Evolutionary conservation across 2,329 filamentous ascomycete species (phyloP).

Genomic region (Aspergillus hiratsukae): DNA sequence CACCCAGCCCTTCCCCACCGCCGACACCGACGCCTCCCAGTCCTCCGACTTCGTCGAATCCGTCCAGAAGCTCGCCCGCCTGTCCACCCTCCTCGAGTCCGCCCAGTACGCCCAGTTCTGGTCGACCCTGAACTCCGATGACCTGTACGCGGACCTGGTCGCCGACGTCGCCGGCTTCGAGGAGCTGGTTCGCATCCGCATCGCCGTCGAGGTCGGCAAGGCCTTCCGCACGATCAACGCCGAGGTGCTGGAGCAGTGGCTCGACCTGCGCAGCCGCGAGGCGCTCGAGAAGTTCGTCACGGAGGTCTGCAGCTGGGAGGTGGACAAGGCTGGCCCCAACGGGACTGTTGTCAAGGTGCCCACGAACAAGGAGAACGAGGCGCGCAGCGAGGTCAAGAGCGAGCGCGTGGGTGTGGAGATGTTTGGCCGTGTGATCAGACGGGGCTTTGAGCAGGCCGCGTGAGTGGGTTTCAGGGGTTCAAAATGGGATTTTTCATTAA

Average conservation of each 20-base stretch:
- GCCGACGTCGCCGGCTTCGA: slow-evolving; percentile 95
- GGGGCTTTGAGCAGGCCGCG: slow-evolving; percentile 79
- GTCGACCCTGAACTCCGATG: slow-evolving; percentile 85
- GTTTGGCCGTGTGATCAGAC: slow-evolving; percentile 64
- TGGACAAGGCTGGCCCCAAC: slow-evolving; percentile 51
- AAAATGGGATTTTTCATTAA: slow-evolving; percentile 7
- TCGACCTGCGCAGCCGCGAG: slow-evolving; percentile 63
- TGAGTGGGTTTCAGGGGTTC: slow-evolving; percentile 29
- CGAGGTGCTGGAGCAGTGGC: slow-evolving; percentile 67
- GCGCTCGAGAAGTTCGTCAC: slow-evolving; percentile 72
- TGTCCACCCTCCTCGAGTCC: slow-evolving; percentile 83
- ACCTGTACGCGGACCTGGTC: slow-evolving; percentile 90
- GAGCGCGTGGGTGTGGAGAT: slow-evolving; percentile 70
- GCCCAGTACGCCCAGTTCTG: slow-evolving; percentile 92
- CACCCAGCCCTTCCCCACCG: slow-evolving; percentile 58
- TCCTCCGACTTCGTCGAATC: slow-evolving; percentile 69
- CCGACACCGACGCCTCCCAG: slow-evolving; percentile 38
- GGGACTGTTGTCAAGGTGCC: slow-evolving; percentile 66
- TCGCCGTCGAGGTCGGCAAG: slow-evolving; percentile 81
- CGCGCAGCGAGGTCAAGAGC: slow-evolving; percentile 87
- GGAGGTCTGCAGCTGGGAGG: slow-evolving; percentile 81
- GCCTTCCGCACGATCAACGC: slow-evolving; percentile 69
- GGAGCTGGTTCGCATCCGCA: slow-evolving; percentile 84
- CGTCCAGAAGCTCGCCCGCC: slow-evolving; percentile 75
- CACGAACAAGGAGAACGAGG: slow-evolving; percentile 94